Base-by-base conservation (phyloP, 202 grass and related monocot genomes). In the Bolboschoenoplectus hybrid region DNA sequence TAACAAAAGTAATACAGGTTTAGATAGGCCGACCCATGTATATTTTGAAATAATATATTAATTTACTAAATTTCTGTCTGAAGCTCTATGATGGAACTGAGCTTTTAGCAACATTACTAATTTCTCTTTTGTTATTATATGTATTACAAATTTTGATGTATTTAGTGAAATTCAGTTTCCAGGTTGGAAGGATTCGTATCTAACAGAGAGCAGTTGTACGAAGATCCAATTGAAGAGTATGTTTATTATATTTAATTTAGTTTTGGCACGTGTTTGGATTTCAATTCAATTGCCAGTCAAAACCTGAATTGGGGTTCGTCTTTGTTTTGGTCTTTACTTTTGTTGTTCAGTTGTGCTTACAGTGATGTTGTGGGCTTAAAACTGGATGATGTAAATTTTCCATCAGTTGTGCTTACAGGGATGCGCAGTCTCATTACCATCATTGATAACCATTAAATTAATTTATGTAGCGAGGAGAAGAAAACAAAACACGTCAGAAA, bases 201-300 rank as follows among this genome's bases (percentile, higher is more conserved):
- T 85, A 98, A 98, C 86, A 95, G 91, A 90, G 96, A 98, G 69
- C 96, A 98, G 82, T 92, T 91, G 68, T 96, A 98, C 67, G 96
- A 98, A 90, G 96, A 98, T 75, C 96, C 96, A 67, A 98, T 98
- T 82, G 96, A 98, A 91, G 96, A 98, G 96, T 98, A 96, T 84
- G 81, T 84, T 84, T n/a, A 16, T 66, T 49, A 65, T 69, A 73
- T 68, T 86, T 74, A 49, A 20, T 73, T 79, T n/a, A 57, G 34
- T 56, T 78, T 55, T 78, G 11, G 2, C 51, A 57, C 17, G 11
- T 56, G 57, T 78, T 40, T 40, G 49, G 34, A 57, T 57, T 76
- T 57, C 74, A 77, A 1, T 35, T 53, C 9, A 50, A 74, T 74
- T 11, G 26, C n/a, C 17, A 49, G 41, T 75, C 49, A 76, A 76